A percentile compares a stretch with the other conserved stretches of the same genome.
Evolutionary conservation across 257 asterid genomes (phyloP).

Genomic region (Gentiana dahurica): DNA sequence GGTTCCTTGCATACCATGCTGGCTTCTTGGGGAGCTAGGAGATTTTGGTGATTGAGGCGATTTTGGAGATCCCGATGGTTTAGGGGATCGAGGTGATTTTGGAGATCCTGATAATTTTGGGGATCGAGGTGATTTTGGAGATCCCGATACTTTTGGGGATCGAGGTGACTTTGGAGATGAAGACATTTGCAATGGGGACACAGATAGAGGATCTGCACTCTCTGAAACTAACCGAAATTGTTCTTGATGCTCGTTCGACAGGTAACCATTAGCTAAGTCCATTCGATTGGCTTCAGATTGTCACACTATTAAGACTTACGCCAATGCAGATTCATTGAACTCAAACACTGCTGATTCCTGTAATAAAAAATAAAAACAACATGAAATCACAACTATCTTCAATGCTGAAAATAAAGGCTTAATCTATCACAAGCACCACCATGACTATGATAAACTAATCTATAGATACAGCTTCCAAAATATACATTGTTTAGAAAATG

Average conservation of each 20-base stretch:
- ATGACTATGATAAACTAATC: background rate
- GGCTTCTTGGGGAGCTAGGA: slow-evolving; percentile 28
- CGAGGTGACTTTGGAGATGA: slow-evolving; percentile 39
- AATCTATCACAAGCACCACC: background rate
- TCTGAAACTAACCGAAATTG: slow-evolving; percentile 39
- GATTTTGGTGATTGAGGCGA: slow-evolving; percentile 11
- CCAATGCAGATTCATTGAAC: slow-evolving; percentile 1
- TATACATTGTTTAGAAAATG: background rate
- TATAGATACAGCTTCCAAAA: background rate
- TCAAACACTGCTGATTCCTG: background rate
- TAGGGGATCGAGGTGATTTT: too few relatives aligned
- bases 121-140: slow-evolving; percentile 29
- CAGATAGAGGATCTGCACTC: slow-evolving; percentile 46
- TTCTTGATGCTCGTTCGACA: slow-evolving; percentile 54
- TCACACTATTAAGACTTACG: slow-evolving; percentile 1
- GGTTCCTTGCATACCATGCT: slow-evolving; percentile 19
- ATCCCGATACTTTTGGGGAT: slow-evolving; percentile 10
- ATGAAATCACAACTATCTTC: background rate
- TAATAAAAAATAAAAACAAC: background rate
- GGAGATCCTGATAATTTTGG: slow-evolving; percentile 2
- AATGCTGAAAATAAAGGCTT: background rate
- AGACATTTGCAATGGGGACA: slow-evolving; percentile 28
- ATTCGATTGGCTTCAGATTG: slow-evolving; percentile 8
- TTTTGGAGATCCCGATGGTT: background rate
- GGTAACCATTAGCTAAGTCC: slow-evolving; percentile 33